phyloP scores from a whole-genome alignment of 257 asterid species.

The Primulina huaijiensis region DNA sequence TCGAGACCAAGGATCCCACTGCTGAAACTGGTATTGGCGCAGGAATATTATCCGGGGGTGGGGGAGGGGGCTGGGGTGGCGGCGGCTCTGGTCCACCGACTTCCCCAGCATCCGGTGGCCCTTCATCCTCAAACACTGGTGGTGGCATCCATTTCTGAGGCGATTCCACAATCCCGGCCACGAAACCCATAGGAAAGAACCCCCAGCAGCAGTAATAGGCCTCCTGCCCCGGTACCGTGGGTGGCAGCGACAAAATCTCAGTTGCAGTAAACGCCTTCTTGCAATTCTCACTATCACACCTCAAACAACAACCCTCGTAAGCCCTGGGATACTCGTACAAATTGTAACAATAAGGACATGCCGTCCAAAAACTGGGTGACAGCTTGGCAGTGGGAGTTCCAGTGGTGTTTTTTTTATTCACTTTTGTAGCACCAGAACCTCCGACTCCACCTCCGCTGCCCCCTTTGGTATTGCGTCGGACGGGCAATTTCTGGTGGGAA shows the following conservation, averaged over 20 bases:
- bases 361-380: conserved; percentile 58
- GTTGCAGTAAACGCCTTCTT: conserved; percentile 69
- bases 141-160: conserved; percentile 91
- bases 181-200: conserved; percentile 76
- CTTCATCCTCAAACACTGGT: conserved; percentile 40
- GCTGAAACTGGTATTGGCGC: conserved; percentile 8
- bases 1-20: background rate
- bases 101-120: conserved; percentile 2
- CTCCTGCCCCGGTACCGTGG: conserved; percentile 71
- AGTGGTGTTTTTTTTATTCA: conserved; percentile 19
- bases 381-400: conserved; percentile 14
- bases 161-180: conserved; percentile 35
- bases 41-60: conserved; percentile 5
- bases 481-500: conserved; percentile 55
- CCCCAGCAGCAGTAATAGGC: conserved; percentile 94
- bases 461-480: conserved; percentile 49
- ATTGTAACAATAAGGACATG: conserved; percentile 88
- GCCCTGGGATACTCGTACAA: conserved; percentile 63
- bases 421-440: conserved; percentile 17
- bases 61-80: background rate
- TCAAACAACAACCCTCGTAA: conserved; percentile 72
- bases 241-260: conserved; percentile 66
- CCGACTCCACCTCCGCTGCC: conserved; percentile 24
- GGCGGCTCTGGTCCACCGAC: conserved; percentile 12
- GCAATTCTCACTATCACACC: conserved; percentile 71